Percentiles rank a stretch among this genome's conserved stretches.
phyloP scores from a whole-genome alignment of 2,329 filamentous ascomycete species.

The Phyllosticta citribraziliensis region DNA sequence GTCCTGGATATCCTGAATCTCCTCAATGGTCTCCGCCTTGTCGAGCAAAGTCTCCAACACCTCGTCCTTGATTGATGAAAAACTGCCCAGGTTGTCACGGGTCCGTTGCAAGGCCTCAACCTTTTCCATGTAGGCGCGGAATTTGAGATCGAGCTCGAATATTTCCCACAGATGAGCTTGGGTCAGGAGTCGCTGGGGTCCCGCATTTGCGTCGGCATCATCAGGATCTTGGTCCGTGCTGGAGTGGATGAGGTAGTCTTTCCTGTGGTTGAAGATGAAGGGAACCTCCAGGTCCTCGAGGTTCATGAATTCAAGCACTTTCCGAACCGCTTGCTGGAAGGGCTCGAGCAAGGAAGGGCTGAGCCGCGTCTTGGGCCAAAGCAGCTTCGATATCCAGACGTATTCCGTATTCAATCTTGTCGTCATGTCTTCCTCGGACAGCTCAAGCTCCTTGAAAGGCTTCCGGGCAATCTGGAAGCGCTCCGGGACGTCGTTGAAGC shows the following conservation, averaged over 20 bases:
- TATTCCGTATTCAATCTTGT: slow-evolving; percentile 66
- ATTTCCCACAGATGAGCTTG: slow-evolving; percentile 95
- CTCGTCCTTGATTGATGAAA: slow-evolving; percentile 51
- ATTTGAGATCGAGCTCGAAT: slow-evolving; percentile 89
- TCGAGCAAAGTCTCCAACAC: slow-evolving; percentile 77
- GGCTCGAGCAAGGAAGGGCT: slow-evolving; percentile 63
- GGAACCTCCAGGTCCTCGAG: slow-evolving; percentile 91
- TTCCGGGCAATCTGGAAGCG: slow-evolving; percentile 88
- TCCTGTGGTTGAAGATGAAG: slow-evolving; percentile 95
- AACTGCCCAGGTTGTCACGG: slow-evolving; percentile 59
- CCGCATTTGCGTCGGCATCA: slow-evolving; percentile 60
- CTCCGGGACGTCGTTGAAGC: slow-evolving; percentile 81
- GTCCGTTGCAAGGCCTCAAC: slow-evolving; percentile 73
- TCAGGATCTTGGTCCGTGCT: slow-evolving; percentile 53
- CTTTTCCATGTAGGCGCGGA: slow-evolving; percentile 85
- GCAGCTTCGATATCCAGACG: slow-evolving; percentile 79
- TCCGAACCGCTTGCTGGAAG: slow-evolving; percentile 79
- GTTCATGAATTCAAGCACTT: slow-evolving; percentile 91
- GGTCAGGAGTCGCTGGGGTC: slow-evolving; percentile 77
- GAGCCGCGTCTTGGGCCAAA: slow-evolving; percentile 80
- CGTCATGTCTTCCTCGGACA: slow-evolving; percentile 65
- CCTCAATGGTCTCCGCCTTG: slow-evolving; percentile 77
- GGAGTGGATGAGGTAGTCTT: slow-evolving; percentile 92
- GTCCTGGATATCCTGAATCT: slow-evolving; percentile 92
- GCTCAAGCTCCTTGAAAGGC: slow-evolving; percentile 71